Base-by-base conservation (phyloP, 1,284 basidiomycete genomes). In the Porodaedalea pini region DNA sequence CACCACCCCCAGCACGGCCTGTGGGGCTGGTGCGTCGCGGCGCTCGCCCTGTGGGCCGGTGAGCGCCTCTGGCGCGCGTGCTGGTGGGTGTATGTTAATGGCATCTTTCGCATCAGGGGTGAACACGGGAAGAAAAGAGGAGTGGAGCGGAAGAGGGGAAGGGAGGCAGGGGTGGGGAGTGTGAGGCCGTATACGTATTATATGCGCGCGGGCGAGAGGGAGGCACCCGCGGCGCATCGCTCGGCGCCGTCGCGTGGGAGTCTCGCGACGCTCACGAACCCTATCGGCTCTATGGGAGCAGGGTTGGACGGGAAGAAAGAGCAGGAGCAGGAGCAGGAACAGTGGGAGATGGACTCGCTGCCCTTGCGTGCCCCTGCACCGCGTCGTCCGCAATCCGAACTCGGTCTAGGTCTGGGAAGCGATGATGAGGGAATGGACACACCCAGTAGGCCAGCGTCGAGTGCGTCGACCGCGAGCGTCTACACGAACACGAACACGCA, bases 11-110 rank as follows among this genome's bases (percentile, higher is more conserved):
- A 81, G 2, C 73, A 78, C n/a, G 76, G 74, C 66, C 73, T 86
- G 55, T 82, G 80, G 71, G 81, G 80, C 70, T 91, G 87, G 82
- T 82, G 81, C 71, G 90, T 86, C 81, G 75, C 74, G 8, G 82
- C 89, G 0, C 75, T 88, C 13, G 73, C 70, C 0, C 64, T 90
- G 21, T 93, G 91, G 90, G 68, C 71, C 0, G 78, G 75, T 7
- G 89, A 92, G 68, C 78, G 90, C 6, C 57, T 78, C 2, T 84
- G 78, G 70, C 79, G 91, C 1, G 75, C 75, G 23, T 69, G 77
- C 7, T 80, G 83, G 70, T 87, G 83, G 72, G 68, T 86, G 7
- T 81, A 81, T 64, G 75, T 81, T 62, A 94, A 94, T 61, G 81
- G 82, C 1, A 76, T 78, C 60, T 58, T 78, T 25, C 11, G 44